Conservation (phyloP, 164 flowering plant species). For the Stephania yunnanensis region DNA sequence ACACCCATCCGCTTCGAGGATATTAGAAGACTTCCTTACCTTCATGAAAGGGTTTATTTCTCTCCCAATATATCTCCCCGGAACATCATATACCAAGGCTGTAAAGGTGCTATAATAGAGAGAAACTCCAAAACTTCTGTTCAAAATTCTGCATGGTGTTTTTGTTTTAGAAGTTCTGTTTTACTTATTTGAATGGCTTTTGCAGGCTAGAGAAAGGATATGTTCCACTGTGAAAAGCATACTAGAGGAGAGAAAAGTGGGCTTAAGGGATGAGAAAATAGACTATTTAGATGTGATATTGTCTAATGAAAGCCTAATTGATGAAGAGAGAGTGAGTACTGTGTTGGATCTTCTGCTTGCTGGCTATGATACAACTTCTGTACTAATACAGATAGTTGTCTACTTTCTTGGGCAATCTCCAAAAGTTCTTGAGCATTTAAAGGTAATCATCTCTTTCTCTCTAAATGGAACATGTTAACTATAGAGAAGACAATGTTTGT, state of each 20-base stretch:
- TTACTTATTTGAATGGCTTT: not conserved
- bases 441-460: conserved; percentile 30
- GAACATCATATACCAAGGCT: conserved; percentile 56
- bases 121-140: not conserved
- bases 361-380: conserved; percentile 78
- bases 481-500: not conserved
- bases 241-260: conserved; percentile 32
- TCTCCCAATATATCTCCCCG: conserved; percentile 53
- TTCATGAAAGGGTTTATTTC: conserved; percentile 73
- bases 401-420: conserved; percentile 58
- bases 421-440: conserved; percentile 33
- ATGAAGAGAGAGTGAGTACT: conserved; percentile 57
- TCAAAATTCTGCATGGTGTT: not conserved
- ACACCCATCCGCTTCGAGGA: conserved; percentile 28
- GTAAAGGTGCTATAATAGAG: conserved; percentile 41
- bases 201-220: conserved; percentile 67
- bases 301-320: conserved; percentile 29
- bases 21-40: conserved; percentile 49
- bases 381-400: conserved; percentile 45
- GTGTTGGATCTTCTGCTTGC: conserved; percentile 66
- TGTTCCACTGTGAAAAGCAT: conserved; percentile 38
- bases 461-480: not conserved
- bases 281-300: conserved; percentile 63
- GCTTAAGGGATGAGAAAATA: conserved; percentile 15
- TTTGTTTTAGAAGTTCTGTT: not conserved